A percentile compares a stretch with the other conserved stretches of the same genome.
These are phyloP conservation scores for Prunus persica DNA, from an alignment of 306 rosid genomes.

Conservation along the genomic window Prunus_persica_NCBIv2 NC_034010.1:5503001-5503500, in stretches of 20 bases:
- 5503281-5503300: background rate
- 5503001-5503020: background rate
- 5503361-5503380: background rate
- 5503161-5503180: too few species aligned
- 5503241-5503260: background rate
- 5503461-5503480: background rate
- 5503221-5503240: background rate
- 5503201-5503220: background rate
- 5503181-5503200: background rate
- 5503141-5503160: background rate
- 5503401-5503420: background rate
- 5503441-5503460: background rate
- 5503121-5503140: background rate
- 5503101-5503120: background rate
- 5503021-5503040: background rate
- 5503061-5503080: background rate
- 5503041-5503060: background rate
- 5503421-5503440: background rate
- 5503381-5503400: background rate
- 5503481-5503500: background rate
- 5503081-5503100: background rate
- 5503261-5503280: background rate
- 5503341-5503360: background rate
- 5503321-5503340: background rate
- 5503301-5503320: background rate